phyloP scores from a whole-genome alignment of 148 eudicot species.

The Rhododendron kiyosumense region DNA sequence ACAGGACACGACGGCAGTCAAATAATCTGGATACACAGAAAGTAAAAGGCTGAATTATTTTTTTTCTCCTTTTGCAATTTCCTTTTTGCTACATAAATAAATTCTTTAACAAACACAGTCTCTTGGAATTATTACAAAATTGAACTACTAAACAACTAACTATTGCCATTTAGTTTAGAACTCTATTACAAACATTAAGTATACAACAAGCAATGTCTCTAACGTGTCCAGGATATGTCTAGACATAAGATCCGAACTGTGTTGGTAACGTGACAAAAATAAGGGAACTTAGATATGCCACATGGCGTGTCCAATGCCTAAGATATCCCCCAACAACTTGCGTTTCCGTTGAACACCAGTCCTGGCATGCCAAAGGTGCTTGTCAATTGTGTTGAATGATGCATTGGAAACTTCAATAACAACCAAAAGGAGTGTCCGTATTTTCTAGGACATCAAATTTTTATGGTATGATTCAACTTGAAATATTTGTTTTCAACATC shows the following conservation, averaged over 20 bases:
- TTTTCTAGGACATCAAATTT: slow-evolving; percentile 1
- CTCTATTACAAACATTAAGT: background rate
- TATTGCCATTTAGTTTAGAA: background rate
- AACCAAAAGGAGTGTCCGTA: background rate
- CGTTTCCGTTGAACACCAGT: background rate
- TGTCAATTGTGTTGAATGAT: background rate
- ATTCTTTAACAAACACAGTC: background rate
- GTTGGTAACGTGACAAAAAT: background rate
- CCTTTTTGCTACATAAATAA: background rate
- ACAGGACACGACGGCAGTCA: background rate
- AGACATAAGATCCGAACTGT: background rate
- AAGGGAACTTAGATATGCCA: background rate
- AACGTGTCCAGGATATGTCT: background rate
- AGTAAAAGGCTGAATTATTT: background rate
- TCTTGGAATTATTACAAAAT: background rate
- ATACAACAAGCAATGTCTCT: background rate
- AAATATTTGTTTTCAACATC: background rate
- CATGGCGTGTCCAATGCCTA: background rate
- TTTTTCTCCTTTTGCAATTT: background rate
- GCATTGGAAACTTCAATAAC: background rate
- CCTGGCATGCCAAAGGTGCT: background rate
- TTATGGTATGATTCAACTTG: background rate
- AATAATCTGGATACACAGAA: background rate
- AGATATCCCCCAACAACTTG: background rate
- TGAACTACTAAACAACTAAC: background rate